phyloP scores from a whole-genome alignment of 75 land plant genomes.

The Sequoiadendron giganteum region DNA sequence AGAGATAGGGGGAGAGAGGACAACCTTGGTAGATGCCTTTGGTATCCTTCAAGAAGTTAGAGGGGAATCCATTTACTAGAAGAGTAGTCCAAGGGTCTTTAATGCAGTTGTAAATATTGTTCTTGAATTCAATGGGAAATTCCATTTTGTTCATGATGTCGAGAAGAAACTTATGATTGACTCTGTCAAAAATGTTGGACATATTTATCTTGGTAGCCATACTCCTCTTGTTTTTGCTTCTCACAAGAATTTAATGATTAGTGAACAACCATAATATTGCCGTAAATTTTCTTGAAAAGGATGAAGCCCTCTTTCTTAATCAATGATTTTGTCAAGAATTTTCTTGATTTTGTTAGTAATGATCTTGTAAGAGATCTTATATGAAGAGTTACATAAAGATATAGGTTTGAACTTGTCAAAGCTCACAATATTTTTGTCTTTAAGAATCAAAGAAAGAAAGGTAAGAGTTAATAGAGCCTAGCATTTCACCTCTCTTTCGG shows the following conservation, averaged over 20 bases:
- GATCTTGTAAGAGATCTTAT: neutral
- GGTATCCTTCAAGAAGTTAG: too few species aligned
- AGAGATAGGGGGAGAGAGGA: neutral
- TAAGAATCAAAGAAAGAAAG: neutral
- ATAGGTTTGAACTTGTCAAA: neutral
- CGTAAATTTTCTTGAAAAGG: too few species aligned
- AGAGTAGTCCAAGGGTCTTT: neutral
- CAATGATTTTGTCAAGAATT: too few species aligned
- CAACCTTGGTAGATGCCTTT: neutral
- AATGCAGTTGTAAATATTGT: neutral
- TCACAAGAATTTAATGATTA: too few species aligned
- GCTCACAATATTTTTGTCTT: neutral
- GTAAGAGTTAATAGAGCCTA: too few species aligned
- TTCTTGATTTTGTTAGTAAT: neutral
- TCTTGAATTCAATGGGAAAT: neutral
- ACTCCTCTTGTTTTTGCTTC: too few species aligned
- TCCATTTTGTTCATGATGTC: neutral
- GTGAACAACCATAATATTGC: too few species aligned
- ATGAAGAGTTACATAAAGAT: neutral
- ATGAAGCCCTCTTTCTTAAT: too few species aligned
- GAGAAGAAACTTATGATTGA: neutral
- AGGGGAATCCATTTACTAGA: neutral
- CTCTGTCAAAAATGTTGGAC: neutral
- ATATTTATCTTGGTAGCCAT: neutral
- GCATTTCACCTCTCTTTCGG: neutral